Conservation (phyloP, 2,329 filamentous ascomycete species). For the Alternaria sp. region DNA sequence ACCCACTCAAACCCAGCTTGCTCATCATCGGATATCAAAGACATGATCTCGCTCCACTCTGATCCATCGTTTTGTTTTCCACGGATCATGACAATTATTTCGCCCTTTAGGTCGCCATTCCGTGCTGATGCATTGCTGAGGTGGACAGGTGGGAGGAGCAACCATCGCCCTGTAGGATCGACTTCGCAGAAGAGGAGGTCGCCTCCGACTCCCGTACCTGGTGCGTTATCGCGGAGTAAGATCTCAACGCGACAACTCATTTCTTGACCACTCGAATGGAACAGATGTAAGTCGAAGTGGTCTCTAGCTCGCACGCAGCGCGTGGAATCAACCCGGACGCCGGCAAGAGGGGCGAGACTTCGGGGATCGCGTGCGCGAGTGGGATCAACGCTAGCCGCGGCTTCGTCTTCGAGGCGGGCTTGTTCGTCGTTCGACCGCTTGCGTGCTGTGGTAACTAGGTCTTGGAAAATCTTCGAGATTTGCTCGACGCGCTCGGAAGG, state of each 20-base stretch:
- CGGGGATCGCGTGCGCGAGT: conserved; percentile 79
- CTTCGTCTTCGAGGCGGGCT: conserved; percentile 80
- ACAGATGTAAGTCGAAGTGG: conserved; percentile 82
- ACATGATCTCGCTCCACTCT: conserved; percentile 85
- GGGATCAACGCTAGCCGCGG: conserved; percentile 81
- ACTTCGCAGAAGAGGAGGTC: conserved; percentile 93
- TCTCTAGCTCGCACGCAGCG: conserved; percentile 90
- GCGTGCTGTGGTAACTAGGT: conserved; percentile 76
- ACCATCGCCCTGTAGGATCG: conserved; percentile 77
- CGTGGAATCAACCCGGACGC: conserved; percentile 73
- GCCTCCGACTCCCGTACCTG: conserved; percentile 70
- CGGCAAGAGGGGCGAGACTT: conserved; percentile 73
- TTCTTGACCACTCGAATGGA: conserved; percentile 87
- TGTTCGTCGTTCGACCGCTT: conserved; percentile 75
- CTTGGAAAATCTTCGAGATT: conserved; percentile 69
- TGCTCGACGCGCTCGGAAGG: conserved; percentile 64
- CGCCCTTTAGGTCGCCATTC: conserved; percentile 71
- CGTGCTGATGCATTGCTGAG: conserved; percentile 78
- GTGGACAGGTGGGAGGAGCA: conserved; percentile 90
- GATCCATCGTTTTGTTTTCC: conserved; percentile 66
- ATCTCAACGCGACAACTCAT: conserved; percentile 89
- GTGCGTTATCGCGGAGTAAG: conserved; percentile 79
- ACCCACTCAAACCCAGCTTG: conserved; percentile 86
- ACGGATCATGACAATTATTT: conserved; percentile 87
- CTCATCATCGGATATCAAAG: conserved; percentile 76